Evolutionary conservation across 2,329 filamentous ascomycete species (phyloP).

Genomic region (Cladobotryum mycophilum): DNA sequence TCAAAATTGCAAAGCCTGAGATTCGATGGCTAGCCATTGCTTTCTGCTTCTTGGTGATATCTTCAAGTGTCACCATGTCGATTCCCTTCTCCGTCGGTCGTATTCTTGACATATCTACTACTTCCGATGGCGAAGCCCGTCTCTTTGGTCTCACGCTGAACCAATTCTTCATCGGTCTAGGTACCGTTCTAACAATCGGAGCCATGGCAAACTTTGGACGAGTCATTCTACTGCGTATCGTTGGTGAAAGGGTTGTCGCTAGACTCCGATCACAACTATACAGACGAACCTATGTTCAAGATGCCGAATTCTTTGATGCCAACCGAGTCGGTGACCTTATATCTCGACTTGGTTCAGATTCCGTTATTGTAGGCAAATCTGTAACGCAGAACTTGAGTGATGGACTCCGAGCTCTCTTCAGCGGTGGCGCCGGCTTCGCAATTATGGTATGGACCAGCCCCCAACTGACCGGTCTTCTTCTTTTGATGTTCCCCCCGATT

Average conservation of each 20-base stretch:
- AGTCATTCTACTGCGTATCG: slow-evolving; percentile 86
- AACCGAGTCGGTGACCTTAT: slow-evolving; percentile 96
- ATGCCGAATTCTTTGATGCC: slow-evolving; percentile 97
- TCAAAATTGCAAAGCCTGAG: slow-evolving; percentile 87
- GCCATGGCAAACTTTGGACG: slow-evolving; percentile 89
- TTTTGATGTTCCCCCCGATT: slow-evolving; percentile 83
- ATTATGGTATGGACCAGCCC: slow-evolving; percentile 96
- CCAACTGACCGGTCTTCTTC: slow-evolving; percentile 79
- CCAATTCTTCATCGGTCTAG: slow-evolving; percentile 84
- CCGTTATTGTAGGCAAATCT: slow-evolving; percentile 95
- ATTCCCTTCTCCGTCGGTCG: slow-evolving; percentile 95
- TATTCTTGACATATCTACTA: slow-evolving; percentile 86
- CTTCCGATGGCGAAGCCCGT: slow-evolving; percentile 59
- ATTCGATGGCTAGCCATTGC: slow-evolving; percentile 69
- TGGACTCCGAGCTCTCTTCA: slow-evolving; percentile 84
- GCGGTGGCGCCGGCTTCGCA: slow-evolving; percentile 78
- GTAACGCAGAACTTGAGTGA: slow-evolving; percentile 98
- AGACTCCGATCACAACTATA: slow-evolving; percentile 85
- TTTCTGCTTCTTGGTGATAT: slow-evolving; percentile 79
- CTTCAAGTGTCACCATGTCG: slow-evolving; percentile 89
- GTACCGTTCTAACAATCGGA: slow-evolving; percentile 68
- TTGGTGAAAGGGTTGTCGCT: slow-evolving; percentile 91
- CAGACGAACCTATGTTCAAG: slow-evolving; percentile 87
- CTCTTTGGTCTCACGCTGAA: slow-evolving; percentile 79
- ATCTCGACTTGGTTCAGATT: slow-evolving; percentile 90